Base-by-base conservation (phyloP, 2,329 filamentous ascomycete species). In the Neoscytalidium dimidiatum region DNA sequence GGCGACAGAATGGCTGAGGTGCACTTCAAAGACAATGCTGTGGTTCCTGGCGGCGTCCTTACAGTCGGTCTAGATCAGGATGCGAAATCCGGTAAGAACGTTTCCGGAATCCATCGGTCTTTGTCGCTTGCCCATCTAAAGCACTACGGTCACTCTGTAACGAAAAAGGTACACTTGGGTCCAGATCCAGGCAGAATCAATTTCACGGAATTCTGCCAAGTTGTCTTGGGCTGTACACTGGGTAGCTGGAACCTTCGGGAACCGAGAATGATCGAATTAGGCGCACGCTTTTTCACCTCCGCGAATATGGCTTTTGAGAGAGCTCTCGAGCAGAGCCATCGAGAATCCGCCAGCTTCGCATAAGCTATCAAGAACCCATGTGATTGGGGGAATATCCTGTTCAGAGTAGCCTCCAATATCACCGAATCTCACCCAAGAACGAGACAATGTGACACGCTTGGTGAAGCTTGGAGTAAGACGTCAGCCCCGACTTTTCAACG, bases 61-160 rank as follows among this genome's bases (percentile, higher is more conserved):
- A 63, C 64, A 13, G 7, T 66, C 28, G 64, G 57, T 13, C 46
- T 66, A 9, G 53, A 46, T 4, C n/a, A n/a, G n/a, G 17, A 62
- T 4, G 35, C 41, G 57, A 29, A 26, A 3, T 28, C 46, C 4
- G n/a, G 17, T 14, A 17, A 11, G 7, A 28, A 49, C 7, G 14
- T 17, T 1, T 13, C 31, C 31, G 62, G 67, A n/a, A 38, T 66
- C 7, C 58, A 62, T 31, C 67, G 67, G 65, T 67, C 65, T 8
- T 33, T 68, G 17, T 64, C 67, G 11, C 56, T 68, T 9, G 48
- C 53, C 2, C 62, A 67, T 26, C 35, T 68, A 5, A 57, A 62
- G 23, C 38, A 58, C 57, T 68, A 68, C 38, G 67, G 67, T 14
- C 31, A 38, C 5, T 44, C 62, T 7, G 52, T 67, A 4, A 46